A percentile compares a stretch with the other conserved stretches of the same genome.
These are phyloP conservation scores for Plasmodium reichenowi DNA, from an alignment of 169 alveolate species.

Conservation along the genomic window DNA sequence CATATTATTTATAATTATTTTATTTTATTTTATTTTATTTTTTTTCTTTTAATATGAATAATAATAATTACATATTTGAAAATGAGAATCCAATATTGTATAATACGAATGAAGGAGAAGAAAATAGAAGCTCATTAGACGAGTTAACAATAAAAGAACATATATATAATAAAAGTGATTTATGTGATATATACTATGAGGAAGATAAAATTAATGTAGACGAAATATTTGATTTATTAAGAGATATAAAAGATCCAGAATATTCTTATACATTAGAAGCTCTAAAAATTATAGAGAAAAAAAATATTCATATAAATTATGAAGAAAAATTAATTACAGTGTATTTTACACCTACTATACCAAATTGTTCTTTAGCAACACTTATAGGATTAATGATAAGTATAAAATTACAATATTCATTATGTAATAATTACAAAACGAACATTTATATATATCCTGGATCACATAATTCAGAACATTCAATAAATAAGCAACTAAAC, in stretches of 20 bases:
- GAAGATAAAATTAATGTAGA: slow-evolving; percentile 76
- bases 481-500: slow-evolving; percentile 94
- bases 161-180: slow-evolving; percentile 45
- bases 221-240: slow-evolving; percentile 94
- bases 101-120: slow-evolving; percentile 29
- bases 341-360: slow-evolving; percentile 97
- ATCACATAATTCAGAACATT: slow-evolving; percentile 91
- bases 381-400: slow-evolving; percentile 96
- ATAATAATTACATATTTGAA: slow-evolving; percentile 25
- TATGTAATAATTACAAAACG: slow-evolving; percentile 90
- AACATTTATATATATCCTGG: slow-evolving; percentile 84
- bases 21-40: not conserved
- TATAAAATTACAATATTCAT: slow-evolving; percentile 92
- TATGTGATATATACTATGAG: slow-evolving; percentile 59
- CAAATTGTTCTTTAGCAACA: slow-evolving; percentile 96
- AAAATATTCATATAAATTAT: slow-evolving; percentile 89
- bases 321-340: slow-evolving; percentile 87
- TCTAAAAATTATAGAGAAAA: slow-evolving; percentile 93
- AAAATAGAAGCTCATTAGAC: slow-evolving; percentile 14
- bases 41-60: slow-evolving; percentile 27
- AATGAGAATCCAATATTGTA: slow-evolving; percentile 58
- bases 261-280: slow-evolving; percentile 97
- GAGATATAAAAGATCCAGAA: slow-evolving; percentile 98
- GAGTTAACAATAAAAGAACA: slow-evolving; percentile 40
- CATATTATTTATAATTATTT: not conserved